Evolutionary conservation across 352 stramenopile species (phyloP).

Genomic region (Pythium volutum): DNA sequence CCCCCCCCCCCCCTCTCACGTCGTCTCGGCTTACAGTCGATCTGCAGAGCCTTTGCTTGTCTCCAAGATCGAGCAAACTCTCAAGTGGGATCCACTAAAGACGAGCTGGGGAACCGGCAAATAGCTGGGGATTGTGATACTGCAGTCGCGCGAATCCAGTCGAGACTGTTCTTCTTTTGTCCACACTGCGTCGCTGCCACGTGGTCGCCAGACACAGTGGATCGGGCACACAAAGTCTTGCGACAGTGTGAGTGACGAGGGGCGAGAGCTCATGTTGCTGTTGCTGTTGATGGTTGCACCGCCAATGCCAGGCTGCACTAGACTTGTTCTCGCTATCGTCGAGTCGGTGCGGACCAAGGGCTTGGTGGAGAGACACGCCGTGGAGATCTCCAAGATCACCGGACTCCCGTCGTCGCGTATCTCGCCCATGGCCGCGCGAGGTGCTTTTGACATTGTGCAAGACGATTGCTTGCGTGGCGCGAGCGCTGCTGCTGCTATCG

Average conservation of each 20-base stretch:
- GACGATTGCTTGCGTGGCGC: slow-evolving; percentile 13
- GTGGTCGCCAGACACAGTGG: not conserved
- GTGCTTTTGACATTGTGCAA: not conserved
- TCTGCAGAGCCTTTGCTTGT: not conserved
- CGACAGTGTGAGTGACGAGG: not conserved
- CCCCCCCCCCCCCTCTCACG: no score
- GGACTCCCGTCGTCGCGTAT: slow-evolving; percentile 12
- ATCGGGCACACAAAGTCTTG: slow-evolving; percentile 26
- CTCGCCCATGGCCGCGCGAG: not conserved
- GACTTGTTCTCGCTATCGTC: no score
- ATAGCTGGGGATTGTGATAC: not conserved
- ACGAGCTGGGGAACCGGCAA: slow-evolving; percentile 7
- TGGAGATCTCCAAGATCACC: slow-evolving; percentile 25
- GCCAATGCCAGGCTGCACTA: not conserved
- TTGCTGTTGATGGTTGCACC: not conserved
- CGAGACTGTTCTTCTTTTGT: not conserved
- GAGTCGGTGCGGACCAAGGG: not conserved
- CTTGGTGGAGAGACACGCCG: slow-evolving; percentile 1
- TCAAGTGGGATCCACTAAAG: slow-evolving; percentile 14
- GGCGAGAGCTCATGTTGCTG: slow-evolving; percentile 11
- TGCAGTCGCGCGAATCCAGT: not conserved
- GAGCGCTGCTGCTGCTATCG: not conserved
- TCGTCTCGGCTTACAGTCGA: not conserved
- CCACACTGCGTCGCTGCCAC: not conserved
- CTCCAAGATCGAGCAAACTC: not conserved